Percentiles rank a stretch among this genome's conserved stretches.
Conservation (phyloP, 768 basidiomycete genomes). For the Macrocybe gigantea region DNA sequence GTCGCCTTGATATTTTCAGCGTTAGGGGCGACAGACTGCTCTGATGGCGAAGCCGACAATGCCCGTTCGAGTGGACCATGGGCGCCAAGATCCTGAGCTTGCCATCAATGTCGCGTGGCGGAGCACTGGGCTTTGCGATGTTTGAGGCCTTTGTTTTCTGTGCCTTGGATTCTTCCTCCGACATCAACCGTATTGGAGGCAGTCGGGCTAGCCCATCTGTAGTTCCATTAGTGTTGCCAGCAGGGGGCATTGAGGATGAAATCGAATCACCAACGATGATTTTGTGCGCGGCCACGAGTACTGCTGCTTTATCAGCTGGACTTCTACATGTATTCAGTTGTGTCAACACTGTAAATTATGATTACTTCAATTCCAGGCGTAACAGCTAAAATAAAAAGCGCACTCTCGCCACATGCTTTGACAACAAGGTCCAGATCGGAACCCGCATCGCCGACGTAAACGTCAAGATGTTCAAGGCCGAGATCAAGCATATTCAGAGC, state of each 20-base stretch:
- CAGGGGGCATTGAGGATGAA: background rate
- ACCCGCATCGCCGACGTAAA: constrained; percentile 60
- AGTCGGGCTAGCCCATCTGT: constrained; percentile 70
- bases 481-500: constrained; percentile 91
- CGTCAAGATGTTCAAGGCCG: constrained; percentile 81
- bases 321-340: constrained; percentile 37
- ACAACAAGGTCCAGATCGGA: constrained; percentile 58
- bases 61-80: background rate
- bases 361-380: background rate
- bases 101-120: constrained; percentile 16
- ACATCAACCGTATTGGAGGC: constrained; percentile 69
- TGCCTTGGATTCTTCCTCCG: constrained; percentile 40
- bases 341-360: constrained; percentile 20
- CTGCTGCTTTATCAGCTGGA: constrained; percentile 73
- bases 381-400: constrained; percentile 16
- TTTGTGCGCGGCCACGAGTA: constrained; percentile 82
- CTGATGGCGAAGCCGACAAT: background rate
- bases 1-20: background rate
- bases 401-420: constrained; percentile 72
- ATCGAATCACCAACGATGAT: constrained; percentile 63
- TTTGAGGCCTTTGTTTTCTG: constrained; percentile 16
- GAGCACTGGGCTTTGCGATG: constrained; percentile 6
- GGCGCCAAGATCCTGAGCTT: constrained; percentile 13
- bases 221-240: background rate
- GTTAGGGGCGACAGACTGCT: background rate